Evolutionary conservation across 129 eudicot genomes (phyloP), one percentile per base, ranked within the genome.

Genomic region (Flaveria bidentis): DNA sequence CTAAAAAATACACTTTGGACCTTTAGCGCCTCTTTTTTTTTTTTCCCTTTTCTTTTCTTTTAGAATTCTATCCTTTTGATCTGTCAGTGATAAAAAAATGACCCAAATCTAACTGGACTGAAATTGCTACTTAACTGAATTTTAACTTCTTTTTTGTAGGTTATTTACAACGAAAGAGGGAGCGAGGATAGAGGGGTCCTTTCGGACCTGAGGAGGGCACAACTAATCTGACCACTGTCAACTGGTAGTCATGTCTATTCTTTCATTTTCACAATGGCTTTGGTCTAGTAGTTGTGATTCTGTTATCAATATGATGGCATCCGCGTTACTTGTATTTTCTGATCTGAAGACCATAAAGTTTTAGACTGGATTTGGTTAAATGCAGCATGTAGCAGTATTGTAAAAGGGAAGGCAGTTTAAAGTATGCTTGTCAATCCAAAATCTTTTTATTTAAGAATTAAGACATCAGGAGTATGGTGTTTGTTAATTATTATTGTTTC

Each of bases 121-220:
- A 55, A 55, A 55, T 18, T 44, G 22, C 41, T 5, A 41, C 53
- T 56, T 14, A 17, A 41, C 17, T n/a, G 13, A 41, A 56, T 50
- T 26, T 33, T 42, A 14, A 5, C 39, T n/a, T n/a, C 16, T 64
- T 25, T 11, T 81, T 45, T 82, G 75, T 77, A 93, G 98, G 97
- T 93, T 58, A 55, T 93, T 26, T 90, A 91, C 86, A 91, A 85
- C 18, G 93, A 87, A 80, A 84, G 80, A 80, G 85, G 86, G 68
- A 71, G 73, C 18, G 80, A 81, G 82, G 97, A 91, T 75, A 82
- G 85, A 82, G 98, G 98, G 68, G 93, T 87, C 84, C 55, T 88
- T 74, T 83, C 97, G 44, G 92, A 90, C 71, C 82, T 90, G 67
- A 87, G 75, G 75, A 91, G 61, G 78, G 86, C 96, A 28, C 87